phyloP scores from a whole-genome alignment of 1,284 basidiomycete genomes.

The Pisolithus thermaeus region DNA sequence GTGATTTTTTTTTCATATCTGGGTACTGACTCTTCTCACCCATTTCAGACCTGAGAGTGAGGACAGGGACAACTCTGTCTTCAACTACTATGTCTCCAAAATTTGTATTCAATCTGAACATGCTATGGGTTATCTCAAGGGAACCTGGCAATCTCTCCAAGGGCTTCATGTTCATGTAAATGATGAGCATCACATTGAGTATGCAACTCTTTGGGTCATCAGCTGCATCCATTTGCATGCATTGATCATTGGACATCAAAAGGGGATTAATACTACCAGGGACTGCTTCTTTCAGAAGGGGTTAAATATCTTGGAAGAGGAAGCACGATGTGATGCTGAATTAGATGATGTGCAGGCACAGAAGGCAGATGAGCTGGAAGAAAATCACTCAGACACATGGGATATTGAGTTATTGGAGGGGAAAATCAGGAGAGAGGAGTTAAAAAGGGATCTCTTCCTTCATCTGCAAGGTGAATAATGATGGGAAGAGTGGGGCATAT shows the following conservation, averaged over 20 bases:
- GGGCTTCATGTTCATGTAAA: constrained; percentile 25
- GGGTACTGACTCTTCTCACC: background rate
- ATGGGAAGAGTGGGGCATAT: too few species aligned
- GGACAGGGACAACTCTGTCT: constrained; percentile 17
- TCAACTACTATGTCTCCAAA: constrained; percentile 6
- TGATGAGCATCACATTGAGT: constrained; percentile 14
- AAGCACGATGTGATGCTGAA: background rate
- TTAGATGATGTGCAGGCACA: background rate
- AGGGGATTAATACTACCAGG: background rate
- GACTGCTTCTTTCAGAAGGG: background rate
- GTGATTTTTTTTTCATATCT: background rate
- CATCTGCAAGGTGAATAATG: too few species aligned
- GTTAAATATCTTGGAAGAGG: background rate
- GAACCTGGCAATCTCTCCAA: constrained; percentile 25
- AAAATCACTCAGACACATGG: background rate
- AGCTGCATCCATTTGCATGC: constrained; percentile 28
- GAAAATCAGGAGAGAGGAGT: constrained; percentile 1
- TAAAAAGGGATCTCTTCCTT: background rate
- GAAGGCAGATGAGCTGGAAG: background rate
- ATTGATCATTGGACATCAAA: constrained; percentile 15
- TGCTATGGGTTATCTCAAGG: constrained; percentile 16
- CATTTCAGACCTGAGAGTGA: constrained; percentile 18
- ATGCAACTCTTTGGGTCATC: constrained; percentile 28
- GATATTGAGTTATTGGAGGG: background rate
- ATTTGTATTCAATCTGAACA: constrained; percentile 14